phyloP scores from a whole-genome alignment of 805 yeast genomes.

The Wickerhamomyces hampshirensis region DNA sequence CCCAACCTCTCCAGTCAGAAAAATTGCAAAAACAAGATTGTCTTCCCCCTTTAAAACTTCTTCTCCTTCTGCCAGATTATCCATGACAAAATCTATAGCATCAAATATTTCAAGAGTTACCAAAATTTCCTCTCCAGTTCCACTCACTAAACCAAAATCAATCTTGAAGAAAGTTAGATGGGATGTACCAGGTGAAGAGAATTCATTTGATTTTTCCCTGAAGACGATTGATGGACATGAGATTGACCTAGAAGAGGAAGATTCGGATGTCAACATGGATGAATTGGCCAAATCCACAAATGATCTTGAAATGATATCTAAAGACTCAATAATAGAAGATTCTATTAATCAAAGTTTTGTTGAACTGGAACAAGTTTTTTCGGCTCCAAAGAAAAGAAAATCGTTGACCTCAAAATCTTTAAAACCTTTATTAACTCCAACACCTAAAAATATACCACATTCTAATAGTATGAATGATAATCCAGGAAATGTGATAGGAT shows the following conservation, averaged over 20 bases:
- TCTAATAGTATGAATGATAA: not conserved
- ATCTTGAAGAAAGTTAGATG: slow-evolving; percentile 40
- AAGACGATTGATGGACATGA: slow-evolving; percentile 1
- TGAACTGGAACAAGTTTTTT: slow-evolving; percentile 14
- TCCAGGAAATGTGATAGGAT: slow-evolving; percentile 1
- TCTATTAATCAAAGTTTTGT: slow-evolving; percentile 13
- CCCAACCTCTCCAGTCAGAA: slow-evolving; percentile 24
- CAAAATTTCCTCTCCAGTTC: slow-evolving; percentile 14
- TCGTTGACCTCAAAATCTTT: slow-evolving; percentile 23
- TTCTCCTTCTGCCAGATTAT: slow-evolving; percentile 20
- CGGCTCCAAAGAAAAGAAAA: slow-evolving; percentile 17
- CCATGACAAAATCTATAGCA: slow-evolving; percentile 12
- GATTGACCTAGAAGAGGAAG: slow-evolving; percentile 7
- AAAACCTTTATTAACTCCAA: slow-evolving; percentile 10
- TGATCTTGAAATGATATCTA: slow-evolving; percentile 14
- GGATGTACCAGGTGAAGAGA: slow-evolving; percentile 32
- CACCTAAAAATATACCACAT: not conserved
- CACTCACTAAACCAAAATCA: slow-evolving; percentile 18
- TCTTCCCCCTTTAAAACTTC: slow-evolving; percentile 20
- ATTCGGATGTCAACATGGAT: slow-evolving; percentile 23
- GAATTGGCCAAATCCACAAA: slow-evolving; percentile 21
- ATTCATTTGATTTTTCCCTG: not conserved
- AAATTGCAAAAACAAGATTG: slow-evolving; percentile 16
- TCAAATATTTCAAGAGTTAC: slow-evolving; percentile 12
- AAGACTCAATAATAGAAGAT: slow-evolving; percentile 11